Percentiles rank a stretch among this genome's conserved stretches.
phyloP scores from a whole-genome alignment of 2,329 filamentous ascomycete species.

The Hypoxylon sp. region DNA sequence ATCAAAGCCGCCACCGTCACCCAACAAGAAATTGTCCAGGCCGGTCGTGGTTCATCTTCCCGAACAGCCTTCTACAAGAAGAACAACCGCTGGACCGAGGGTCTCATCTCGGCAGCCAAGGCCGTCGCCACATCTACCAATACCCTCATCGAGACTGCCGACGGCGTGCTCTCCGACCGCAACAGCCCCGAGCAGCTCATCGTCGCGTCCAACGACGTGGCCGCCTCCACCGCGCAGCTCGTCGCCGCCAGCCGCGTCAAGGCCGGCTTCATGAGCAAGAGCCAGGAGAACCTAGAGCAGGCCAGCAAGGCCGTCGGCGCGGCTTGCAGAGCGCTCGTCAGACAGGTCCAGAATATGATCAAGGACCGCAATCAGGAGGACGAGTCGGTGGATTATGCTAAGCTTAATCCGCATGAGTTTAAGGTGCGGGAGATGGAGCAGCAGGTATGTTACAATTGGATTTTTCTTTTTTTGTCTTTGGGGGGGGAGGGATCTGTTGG shows the following conservation, averaged over 20 bases:
- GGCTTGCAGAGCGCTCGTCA: slow-evolving; percentile 88
- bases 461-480: background rate
- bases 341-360: slow-evolving; percentile 96
- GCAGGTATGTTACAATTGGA: slow-evolving; percentile 76
- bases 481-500: background rate
- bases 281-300: slow-evolving; percentile 89
- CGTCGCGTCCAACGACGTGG: slow-evolving; percentile 96
- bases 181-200: slow-evolving; percentile 98
- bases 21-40: slow-evolving; percentile 96
- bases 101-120: slow-evolving; percentile 96
- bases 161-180: slow-evolving; percentile 91
- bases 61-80: slow-evolving; percentile 99
- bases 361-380: slow-evolving; percentile 86
- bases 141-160: slow-evolving; percentile 96
- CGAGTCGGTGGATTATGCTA: slow-evolving; percentile 87
- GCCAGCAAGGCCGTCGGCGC: slow-evolving; percentile 93
- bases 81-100: slow-evolving; percentile 99
- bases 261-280: slow-evolving; percentile 98
- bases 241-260: slow-evolving; percentile 97
- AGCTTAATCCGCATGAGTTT: slow-evolving; percentile 94
- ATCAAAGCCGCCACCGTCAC: slow-evolving; percentile 95
- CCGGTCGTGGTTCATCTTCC: slow-evolving; percentile 88
- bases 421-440: slow-evolving; percentile 99
- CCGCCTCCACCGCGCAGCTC: slow-evolving; percentile 94
- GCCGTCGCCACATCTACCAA: slow-evolving; percentile 95